Percentiles rank a stretch among this genome's conserved stretches.
Evolutionary conservation across 2,329 filamentous ascomycete species (phyloP).

Genomic region (Nannizziopsis arthrosporioides): DNA sequence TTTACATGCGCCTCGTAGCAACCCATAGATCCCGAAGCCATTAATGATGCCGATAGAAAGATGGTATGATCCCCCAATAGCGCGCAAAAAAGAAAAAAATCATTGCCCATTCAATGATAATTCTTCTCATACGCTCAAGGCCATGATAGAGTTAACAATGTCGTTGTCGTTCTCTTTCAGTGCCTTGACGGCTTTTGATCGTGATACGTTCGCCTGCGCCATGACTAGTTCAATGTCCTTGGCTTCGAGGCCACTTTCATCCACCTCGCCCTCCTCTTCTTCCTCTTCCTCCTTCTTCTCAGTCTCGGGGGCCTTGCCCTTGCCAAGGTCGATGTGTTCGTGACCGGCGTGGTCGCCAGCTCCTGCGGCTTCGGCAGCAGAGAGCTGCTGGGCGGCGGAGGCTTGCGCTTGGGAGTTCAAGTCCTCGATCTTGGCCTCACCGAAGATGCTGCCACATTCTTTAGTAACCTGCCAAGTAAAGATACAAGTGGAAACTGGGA

Average conservation of each 20-base stretch:
- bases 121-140: conserved; percentile 59
- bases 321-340: conserved; percentile 41
- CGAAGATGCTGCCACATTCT: conserved; percentile 64
- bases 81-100: neutral
- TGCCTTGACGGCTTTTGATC: conserved; percentile 98
- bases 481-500: neutral
- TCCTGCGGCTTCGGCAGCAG: conserved; percentile 57
- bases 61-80: neutral
- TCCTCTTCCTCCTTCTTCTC: conserved; percentile 64
- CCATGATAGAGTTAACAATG: conserved; percentile 99
- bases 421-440: conserved; percentile 99
- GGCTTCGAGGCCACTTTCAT: conserved; percentile 85
- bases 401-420: conserved; percentile 97
- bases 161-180: conserved; percentile 96
- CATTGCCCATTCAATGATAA: neutral
- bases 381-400: conserved; percentile 88
- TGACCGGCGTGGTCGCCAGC: conserved; percentile 50
- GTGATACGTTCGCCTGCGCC: conserved; percentile 89
- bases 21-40: conserved; percentile 6
- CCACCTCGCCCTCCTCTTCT: conserved; percentile 90
- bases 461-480: conserved; percentile 13
- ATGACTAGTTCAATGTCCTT: conserved; percentile 99
- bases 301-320: conserved; percentile 55
- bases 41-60: neutral
- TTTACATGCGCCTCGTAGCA: conserved; percentile 5